Conservation (phyloP, 1,284 basidiomycete genomes). For the Cutaneotrichosporon cavernicola region DNA sequence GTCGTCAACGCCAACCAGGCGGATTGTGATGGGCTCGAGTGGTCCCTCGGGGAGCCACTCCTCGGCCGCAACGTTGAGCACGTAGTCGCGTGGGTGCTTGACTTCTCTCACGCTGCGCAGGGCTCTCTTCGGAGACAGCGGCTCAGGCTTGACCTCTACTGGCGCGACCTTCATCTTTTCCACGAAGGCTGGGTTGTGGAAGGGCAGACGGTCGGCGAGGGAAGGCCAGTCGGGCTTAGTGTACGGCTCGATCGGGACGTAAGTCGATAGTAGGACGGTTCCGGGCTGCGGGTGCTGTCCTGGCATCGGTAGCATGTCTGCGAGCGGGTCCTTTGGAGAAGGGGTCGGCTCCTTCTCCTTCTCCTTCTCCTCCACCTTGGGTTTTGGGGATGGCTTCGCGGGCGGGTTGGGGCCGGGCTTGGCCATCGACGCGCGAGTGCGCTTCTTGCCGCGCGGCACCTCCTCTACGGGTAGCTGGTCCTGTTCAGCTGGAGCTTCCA, state of each 20-base stretch:
- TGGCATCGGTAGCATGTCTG: constrained; percentile 30
- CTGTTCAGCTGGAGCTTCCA: background rate
- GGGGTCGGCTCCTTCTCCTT: constrained; percentile 18
- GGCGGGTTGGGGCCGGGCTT: constrained; percentile 8
- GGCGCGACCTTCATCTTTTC: constrained; percentile 14
- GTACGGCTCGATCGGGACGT: constrained; percentile 36
- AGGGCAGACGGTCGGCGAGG: constrained; percentile 36
- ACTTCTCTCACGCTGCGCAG: background rate
- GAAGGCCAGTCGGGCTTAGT: constrained; percentile 36
- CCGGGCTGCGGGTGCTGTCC: constrained; percentile 34
- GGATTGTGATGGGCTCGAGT: constrained; percentile 41
- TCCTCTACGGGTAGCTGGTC: background rate
- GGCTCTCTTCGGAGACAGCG: background rate
- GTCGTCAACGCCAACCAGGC: constrained; percentile 37
- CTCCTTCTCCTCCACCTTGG: constrained; percentile 7
- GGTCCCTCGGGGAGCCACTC: constrained; percentile 31
- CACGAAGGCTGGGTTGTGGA: constrained; percentile 35
- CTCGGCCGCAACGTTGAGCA: constrained; percentile 42
- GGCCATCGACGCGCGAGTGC: constrained; percentile 24
- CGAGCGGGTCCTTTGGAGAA: constrained; percentile 13
- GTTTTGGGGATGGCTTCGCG: constrained; percentile 4
- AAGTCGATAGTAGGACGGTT: constrained; percentile 42
- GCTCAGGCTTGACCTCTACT: background rate
- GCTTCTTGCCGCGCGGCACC: constrained; percentile 16
- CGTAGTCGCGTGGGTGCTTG: constrained; percentile 9